Evolutionary conservation across 2,329 filamentous ascomycete genomes (phyloP).

Genomic region (Reticulascus tulasneorum): DNA sequence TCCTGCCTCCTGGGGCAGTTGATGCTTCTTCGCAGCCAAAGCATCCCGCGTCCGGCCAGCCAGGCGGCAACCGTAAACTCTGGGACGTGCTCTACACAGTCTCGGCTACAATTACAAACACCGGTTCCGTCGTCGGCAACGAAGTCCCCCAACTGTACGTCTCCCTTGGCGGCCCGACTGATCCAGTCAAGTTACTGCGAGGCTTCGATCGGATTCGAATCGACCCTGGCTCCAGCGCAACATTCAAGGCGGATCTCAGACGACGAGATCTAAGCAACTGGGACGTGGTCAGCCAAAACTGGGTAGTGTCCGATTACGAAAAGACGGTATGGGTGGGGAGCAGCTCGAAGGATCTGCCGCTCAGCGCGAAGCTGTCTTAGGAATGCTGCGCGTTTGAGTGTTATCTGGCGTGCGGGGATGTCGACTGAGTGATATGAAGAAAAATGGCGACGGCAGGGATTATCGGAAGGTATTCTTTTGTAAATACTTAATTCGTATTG

Average conservation of each 20-base stretch:
- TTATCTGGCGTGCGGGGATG: too few species aligned
- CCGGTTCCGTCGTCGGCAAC: constrained; percentile 59
- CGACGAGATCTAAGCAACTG: constrained; percentile 85
- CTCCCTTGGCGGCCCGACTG: constrained; percentile 71
- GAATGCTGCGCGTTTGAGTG: too few species aligned
- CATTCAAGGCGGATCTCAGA: constrained; percentile 66
- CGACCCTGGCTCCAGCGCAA: constrained; percentile 60
- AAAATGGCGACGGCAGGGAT: not conserved
- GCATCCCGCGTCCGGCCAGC: constrained; percentile 44
- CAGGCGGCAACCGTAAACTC: constrained; percentile 62
- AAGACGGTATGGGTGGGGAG: constrained; percentile 54
- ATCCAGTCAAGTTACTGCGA: constrained; percentile 65
- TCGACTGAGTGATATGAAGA: not conserved
- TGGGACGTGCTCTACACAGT: constrained; percentile 69
- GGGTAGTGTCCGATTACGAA: constrained; percentile 56
- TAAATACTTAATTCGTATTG: too few species aligned
- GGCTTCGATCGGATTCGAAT: constrained; percentile 78
- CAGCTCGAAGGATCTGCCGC: constrained; percentile 51
- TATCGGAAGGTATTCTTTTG: too few species aligned
- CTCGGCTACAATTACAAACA: constrained; percentile 68
- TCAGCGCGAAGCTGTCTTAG: constrained; percentile 28
- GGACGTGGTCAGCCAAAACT: constrained; percentile 77
- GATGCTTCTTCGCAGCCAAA: constrained; percentile 55
- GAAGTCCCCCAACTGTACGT: constrained; percentile 78
- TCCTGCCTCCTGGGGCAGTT: constrained; percentile 55